phyloP scores from a whole-genome alignment of 2,329 filamentous ascomycete species.

The Fusarium lyarnte region DNA sequence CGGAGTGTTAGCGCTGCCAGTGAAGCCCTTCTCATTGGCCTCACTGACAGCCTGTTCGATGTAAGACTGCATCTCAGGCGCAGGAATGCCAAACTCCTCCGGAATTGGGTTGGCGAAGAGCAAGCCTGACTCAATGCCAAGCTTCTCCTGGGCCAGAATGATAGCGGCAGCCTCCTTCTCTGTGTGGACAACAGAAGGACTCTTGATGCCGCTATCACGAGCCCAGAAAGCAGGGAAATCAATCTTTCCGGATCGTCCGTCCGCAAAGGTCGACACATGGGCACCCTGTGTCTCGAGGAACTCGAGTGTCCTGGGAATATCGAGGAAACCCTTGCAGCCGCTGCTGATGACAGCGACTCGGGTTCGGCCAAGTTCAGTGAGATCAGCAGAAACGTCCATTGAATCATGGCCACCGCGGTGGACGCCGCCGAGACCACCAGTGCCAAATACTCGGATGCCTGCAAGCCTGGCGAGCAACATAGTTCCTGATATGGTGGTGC shows the following conservation, averaged over 20 bases:
- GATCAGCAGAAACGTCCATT: constrained; percentile 94
- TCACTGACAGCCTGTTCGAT: constrained; percentile 75
- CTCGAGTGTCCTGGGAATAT: constrained; percentile 90
- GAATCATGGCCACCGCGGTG: constrained; percentile 87
- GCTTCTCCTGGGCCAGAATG: constrained; percentile 78
- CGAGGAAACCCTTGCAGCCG: constrained; percentile 95
- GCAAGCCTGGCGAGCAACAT: constrained; percentile 89
- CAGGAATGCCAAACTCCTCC: constrained; percentile 73
- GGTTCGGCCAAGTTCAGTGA: constrained; percentile 92
- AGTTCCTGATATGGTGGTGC: constrained; percentile 92
- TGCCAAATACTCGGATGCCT: constrained; percentile 92
- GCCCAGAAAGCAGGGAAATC: constrained; percentile 96
- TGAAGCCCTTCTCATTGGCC: constrained; percentile 70
- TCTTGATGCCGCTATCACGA: constrained; percentile 83
- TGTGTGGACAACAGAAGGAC: constrained; percentile 77
- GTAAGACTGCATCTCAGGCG: constrained; percentile 73
- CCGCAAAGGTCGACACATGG: constrained; percentile 87
- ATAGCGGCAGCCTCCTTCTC: constrained; percentile 90
- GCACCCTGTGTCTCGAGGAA: constrained; percentile 77
- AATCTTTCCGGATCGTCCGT: constrained; percentile 75
- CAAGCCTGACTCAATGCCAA: constrained; percentile 80
- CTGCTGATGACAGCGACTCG: constrained; percentile 88
- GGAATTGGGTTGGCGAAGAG: constrained; percentile 92
- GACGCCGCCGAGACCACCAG: constrained; percentile 92
- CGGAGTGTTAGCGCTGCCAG: constrained; percentile 83